Percentiles rank a stretch among this genome's conserved stretches.
These are phyloP conservation scores for Blumeriella jaapii DNA, from an alignment of 2,329 filamentous ascomycete genomes.

Conservation along the genomic window DNA sequence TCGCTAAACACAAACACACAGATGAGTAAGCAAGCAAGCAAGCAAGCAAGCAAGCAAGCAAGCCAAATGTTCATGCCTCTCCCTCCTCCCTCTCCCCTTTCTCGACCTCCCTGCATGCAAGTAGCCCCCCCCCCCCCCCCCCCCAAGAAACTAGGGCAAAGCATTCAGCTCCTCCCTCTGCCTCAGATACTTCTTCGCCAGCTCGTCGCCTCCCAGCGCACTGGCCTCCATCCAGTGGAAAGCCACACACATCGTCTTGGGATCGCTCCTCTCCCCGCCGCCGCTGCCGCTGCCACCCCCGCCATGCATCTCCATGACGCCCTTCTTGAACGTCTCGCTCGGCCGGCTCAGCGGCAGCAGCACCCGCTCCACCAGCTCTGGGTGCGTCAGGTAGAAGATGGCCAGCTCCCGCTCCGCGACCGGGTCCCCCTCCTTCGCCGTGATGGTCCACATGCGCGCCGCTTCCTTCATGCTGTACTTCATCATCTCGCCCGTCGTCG, in stretches of 20 bases:
- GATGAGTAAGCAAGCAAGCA: too few relatives aligned
- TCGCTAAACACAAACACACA: too few relatives aligned
- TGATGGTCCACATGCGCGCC: constrained; percentile 82
- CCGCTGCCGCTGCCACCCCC: constrained; percentile 30
- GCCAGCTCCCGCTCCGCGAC: constrained; percentile 87
- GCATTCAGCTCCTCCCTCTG: constrained; percentile 37
- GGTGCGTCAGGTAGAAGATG: constrained; percentile 85
- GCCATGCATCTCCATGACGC: constrained; percentile 63
- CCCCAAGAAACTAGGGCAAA: constrained; percentile 21
- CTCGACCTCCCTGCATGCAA: not conserved
- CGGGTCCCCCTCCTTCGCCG: constrained; percentile 81
- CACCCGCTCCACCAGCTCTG: constrained; percentile 69
- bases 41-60: too few relatives aligned
- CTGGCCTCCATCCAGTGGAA: constrained; percentile 96
- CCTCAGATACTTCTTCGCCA: constrained; percentile 71
- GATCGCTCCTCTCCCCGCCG: constrained; percentile 53
- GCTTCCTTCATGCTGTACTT: constrained; percentile 69
- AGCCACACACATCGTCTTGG: constrained; percentile 82
- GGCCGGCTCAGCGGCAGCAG: constrained; percentile 77
- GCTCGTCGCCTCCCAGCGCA: constrained; percentile 71
- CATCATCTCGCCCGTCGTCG: constrained; percentile 33
- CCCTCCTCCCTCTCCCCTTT: not conserved
- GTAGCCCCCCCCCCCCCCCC: too few relatives aligned
- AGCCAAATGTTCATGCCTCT: too few relatives aligned
- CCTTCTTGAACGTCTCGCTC: constrained; percentile 80